Conservation (phyloP, 2,329 filamentous ascomycete species). For the Cyanodermella asteris region DNA sequence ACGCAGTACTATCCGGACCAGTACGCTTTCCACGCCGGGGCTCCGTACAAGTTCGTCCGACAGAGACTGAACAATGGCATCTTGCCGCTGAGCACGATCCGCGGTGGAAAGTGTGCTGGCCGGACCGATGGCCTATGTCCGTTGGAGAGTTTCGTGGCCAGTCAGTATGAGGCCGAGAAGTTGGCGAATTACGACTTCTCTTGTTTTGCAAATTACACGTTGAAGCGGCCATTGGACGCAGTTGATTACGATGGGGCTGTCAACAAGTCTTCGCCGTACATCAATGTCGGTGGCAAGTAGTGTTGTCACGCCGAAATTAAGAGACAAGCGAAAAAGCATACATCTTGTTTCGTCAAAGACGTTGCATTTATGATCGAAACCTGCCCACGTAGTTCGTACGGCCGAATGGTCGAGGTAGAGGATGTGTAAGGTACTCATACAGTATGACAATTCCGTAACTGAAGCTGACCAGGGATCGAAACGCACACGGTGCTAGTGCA, state of each 20-base stretch:
- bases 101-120: slow-evolving; percentile 22
- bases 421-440: too few relatives aligned
- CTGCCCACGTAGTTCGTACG: too few relatives aligned
- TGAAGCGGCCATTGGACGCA: slow-evolving; percentile 16
- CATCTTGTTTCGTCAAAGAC: too few relatives aligned
- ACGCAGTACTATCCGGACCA: slow-evolving; percentile 21
- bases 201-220: slow-evolving; percentile 27
- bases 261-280: too few relatives aligned
- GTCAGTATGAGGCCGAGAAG: slow-evolving; percentile 17
- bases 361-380: too few relatives aligned
- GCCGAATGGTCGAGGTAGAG: too few relatives aligned
- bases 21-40: slow-evolving; percentile 24
- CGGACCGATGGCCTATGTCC: slow-evolving; percentile 25
- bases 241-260: slow-evolving; percentile 23
- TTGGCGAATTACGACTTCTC: slow-evolving; percentile 25
- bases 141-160: slow-evolving; percentile 19
- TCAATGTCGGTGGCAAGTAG: too few relatives aligned
- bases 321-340: too few relatives aligned
- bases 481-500: too few relatives aligned
- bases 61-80: slow-evolving; percentile 29
- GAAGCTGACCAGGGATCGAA: too few relatives aligned
- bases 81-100: slow-evolving; percentile 24
- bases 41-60: slow-evolving; percentile 25
- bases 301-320: too few relatives aligned
- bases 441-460: too few relatives aligned